Percentiles rank a stretch among this genome's conserved stretches.
These are phyloP conservation scores for Fraxinus baroniana DNA, from an alignment of 305 asterid genomes.

Conservation along the genomic window DNA sequence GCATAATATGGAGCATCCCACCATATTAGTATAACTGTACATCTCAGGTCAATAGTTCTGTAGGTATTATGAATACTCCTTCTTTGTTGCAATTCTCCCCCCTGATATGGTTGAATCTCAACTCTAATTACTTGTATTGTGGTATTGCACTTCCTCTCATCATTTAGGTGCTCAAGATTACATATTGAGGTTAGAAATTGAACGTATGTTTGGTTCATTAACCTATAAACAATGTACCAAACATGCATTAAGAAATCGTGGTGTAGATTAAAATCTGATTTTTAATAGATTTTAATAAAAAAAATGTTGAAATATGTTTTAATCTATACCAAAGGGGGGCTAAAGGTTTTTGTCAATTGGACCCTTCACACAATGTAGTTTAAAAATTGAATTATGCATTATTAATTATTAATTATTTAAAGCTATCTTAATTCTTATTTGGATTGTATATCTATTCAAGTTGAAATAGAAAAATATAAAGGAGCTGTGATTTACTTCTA, in stretches of 20 bases:
- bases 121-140: background rate
- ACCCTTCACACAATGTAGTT: background rate
- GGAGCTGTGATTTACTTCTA: background rate
- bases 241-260: background rate
- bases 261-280: background rate
- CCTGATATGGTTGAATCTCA: background rate
- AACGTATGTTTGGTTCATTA: background rate
- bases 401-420: too few relatives aligned
- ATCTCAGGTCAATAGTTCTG: background rate
- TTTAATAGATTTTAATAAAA: background rate
- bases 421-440: background rate
- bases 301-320: background rate
- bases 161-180: background rate
- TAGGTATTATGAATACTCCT: background rate
- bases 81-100: background rate
- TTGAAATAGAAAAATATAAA: background rate
- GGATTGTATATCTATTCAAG: background rate
- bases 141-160: background rate
- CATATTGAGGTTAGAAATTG: background rate
- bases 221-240: background rate
- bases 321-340: background rate
- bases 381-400: too few relatives aligned
- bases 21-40: background rate
- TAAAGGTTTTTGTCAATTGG: background rate
- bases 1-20: background rate